Base-by-base conservation (phyloP, 2,329 filamentous ascomycete genomes). In the Colletotrichum brevisporum region DNA sequence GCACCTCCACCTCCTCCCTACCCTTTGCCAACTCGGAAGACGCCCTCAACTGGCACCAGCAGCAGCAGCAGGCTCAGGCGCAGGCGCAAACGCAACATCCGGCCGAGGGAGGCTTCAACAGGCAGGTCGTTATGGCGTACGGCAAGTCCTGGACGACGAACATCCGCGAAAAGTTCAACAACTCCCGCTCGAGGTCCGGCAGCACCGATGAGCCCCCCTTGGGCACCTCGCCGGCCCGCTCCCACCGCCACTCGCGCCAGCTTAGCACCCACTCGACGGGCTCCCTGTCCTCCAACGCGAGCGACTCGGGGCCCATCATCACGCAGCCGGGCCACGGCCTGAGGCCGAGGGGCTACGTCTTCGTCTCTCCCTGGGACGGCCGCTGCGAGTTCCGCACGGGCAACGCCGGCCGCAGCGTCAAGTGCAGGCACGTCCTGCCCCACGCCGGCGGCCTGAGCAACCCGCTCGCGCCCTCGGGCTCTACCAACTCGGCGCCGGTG, bases 351-450 rank as follows among this genome's bases (percentile, higher is more conserved):
- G 92, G 90, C 18, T 97, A 97, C 79, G 88, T 90, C 1, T 98
- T 98, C 77, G 82, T 85, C 21, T 96, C 93, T 50, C 95, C 94
- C 0, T 98, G 95, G 95, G 90, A 94, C 70, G 93, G 94, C 16
- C 88, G 88, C 50, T 98, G 95, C 81, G 92, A 95, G 70, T 98
- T 98, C 79, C 85, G 89, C 16, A 96, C 94, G 0, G 92, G 92
- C 45, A 86, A 90, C 64, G 91, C 89, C 51, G 95, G 95, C 2
- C 90, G 92, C 59, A 91, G 89, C 63, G 81, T 97, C 15, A 90
- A 90, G 77, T 95, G 92, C 79, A 90, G 90, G 64, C 94, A 97
- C 78, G 82, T 88, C n/a, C 83, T 94, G 2, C 85, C 88, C 31
- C 82, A 84, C 5, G 54, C 66, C 43, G 66, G 66, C 52, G 65